Evolutionary conservation across 306 rosid species (phyloP), one percentile per base, ranked within the genome.

Genomic region (Quercus glauca): DNA sequence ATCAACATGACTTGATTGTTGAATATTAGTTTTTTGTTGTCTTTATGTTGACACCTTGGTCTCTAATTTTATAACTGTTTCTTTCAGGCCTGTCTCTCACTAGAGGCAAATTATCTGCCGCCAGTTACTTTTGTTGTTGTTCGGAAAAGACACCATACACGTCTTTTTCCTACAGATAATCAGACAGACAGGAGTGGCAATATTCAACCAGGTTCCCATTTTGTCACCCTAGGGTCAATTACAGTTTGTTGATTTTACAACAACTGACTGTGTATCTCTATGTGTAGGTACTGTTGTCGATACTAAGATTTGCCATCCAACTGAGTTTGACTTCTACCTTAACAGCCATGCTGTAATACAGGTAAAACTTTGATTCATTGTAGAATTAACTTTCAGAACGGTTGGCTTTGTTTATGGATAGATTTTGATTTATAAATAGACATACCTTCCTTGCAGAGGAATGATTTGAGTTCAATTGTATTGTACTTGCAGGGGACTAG

Each of bases 281-380:
- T 67, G 25, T 49, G 9, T 58, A 93, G 99, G 98, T 1, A 95
- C 98, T 1, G 97, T 95, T 11, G 98, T 95, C 0, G 99, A 95
- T 23, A 88, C 85, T 0, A 1, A 20, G 0, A 90, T 90, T 37
- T 94, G 97, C 41, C 97, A 94, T 19, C 96, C 96, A 0, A 79
- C 92, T 0, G 96, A 87, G 8, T 86, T 88, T 31, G 96, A 92
- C 70, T 94, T 94, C 63, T 94, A 89, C 45, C 90, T 94, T 6
- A 90, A 94, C 49, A 94, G 97, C 69, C 98, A 94, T 77, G 93
- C 96, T 3, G 98, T 91, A 35, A 92, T 89, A n/a, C 94, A 92
- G 79, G 96, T 91, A 51, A 41, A 68, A 12, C 31, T 5, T 51
- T 63, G 10, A 1, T 23, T 19, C 33, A 17, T 43, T 13, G 33